Base-by-base conservation (phyloP, 306 rosid genomes). In the Astragalus glycyphyllos region DNA sequence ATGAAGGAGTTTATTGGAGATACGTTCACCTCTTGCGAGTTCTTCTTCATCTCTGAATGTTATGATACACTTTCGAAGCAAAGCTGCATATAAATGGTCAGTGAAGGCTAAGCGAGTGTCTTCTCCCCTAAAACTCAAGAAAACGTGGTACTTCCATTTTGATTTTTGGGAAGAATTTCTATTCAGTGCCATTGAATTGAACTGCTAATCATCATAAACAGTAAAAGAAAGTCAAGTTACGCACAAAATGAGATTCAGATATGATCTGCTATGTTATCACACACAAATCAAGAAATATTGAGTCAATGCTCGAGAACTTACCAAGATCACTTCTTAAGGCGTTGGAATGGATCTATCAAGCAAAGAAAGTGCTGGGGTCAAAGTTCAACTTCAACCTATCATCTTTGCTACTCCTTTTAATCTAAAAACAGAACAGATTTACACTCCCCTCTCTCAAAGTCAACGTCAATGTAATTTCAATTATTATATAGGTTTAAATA, bases 41-140 rank as follows among this genome's bases (percentile, higher is more conserved):
- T 40, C 44, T 8, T 40, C 44, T 40, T 40, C 44, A 40, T 40
- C 44, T 40, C 44, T 40, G 44, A 40, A 40, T 40, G 44, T 40
- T 40, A 8, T 40, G 44, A 40, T 40, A 40, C 44, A 40, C 44
- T 40, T 40, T 9, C 11, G n/a, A 10, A 0, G 2, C 29, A 55
- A 41, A 14, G 64, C 55, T 6, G 14, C 41, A 15, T 54, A 55
- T 41, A 69, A 40, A 11, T 69, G 65, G 13, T 69, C 74, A 0
- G 64, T 41, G 74, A 69, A 69, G 7, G 41, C 41, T 4, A 17
- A 14, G 31, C 65, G 65, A 0, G 74, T 69, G 11, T 69, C 74
- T 26, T 38, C 26, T 17, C 74, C 74, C 53, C 65, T 69, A 23
- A 69, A 54, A 41, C 65, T 69, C 65, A 69, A 69, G 64, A 69